These are phyloP conservation scores for Opeltia flavorubescens DNA, from an alignment of 495 filamentous ascomycete genomes.

Conservation along the genomic window DNA sequence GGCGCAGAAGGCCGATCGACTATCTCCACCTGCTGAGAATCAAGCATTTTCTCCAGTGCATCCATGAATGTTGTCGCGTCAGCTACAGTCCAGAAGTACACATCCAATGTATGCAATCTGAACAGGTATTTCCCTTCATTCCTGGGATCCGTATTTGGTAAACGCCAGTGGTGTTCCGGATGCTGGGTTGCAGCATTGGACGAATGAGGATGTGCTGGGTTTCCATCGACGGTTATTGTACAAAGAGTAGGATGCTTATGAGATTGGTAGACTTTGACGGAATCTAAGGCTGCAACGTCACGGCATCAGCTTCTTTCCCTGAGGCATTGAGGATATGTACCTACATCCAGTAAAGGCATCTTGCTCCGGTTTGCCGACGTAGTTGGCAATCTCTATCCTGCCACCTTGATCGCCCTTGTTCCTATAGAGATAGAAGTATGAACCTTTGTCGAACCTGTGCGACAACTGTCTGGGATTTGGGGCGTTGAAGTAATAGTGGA, in stretches of 20 bases:
- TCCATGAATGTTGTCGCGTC: slow-evolving; percentile 66
- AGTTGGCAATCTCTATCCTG: slow-evolving; percentile 75
- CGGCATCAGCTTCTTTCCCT: not conserved
- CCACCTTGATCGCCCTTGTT: slow-evolving; percentile 51
- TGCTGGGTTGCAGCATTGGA: slow-evolving; percentile 23
- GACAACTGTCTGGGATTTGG: slow-evolving; percentile 57
- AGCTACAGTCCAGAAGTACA: slow-evolving; percentile 76
- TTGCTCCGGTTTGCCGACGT: slow-evolving; percentile 72
- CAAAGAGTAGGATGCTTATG: slow-evolving; percentile 65
- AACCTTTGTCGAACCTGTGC: slow-evolving; percentile 80
- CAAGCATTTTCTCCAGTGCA: slow-evolving; percentile 43
- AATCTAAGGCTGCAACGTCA: slow-evolving; percentile 8
- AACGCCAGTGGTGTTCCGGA: slow-evolving; percentile 48
- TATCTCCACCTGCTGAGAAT: slow-evolving; percentile 44
- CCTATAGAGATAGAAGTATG: slow-evolving; percentile 78
- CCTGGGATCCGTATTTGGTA: slow-evolving; percentile 54
- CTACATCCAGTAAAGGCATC: slow-evolving; percentile 78
- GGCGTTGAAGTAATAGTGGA: slow-evolving; percentile 76
- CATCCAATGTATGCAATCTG: slow-evolving; percentile 67
- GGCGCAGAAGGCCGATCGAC: slow-evolving; percentile 34
- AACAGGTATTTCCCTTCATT: slow-evolving; percentile 59
- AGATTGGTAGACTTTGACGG: slow-evolving; percentile 27
- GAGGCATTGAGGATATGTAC: slow-evolving; percentile 15
- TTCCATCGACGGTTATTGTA: slow-evolving; percentile 57
- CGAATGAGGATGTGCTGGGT: slow-evolving; percentile 15